Evolutionary conservation across 768 basidiomycete species (phyloP).

Genomic region (Pilatotrama ljubarskyi): DNA sequence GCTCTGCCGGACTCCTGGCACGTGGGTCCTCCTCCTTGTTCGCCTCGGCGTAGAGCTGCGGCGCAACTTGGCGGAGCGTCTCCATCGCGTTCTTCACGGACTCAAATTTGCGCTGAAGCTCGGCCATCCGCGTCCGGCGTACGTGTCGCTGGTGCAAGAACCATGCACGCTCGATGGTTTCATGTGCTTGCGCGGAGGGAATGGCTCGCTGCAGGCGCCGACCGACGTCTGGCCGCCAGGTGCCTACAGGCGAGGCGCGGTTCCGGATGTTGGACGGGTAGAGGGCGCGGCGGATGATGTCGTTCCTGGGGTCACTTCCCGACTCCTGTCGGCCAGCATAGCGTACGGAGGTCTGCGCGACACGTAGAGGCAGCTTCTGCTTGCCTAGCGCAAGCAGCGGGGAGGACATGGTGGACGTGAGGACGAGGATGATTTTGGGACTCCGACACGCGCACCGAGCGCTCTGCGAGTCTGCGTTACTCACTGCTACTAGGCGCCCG

Average conservation of each 20-base stretch:
- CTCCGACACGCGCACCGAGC: constrained; percentile 1
- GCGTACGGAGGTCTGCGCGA: constrained; percentile 39
- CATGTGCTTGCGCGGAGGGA: constrained; percentile 85
- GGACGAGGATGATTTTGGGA: constrained; percentile 10
- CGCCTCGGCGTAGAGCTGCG: constrained; percentile 63
- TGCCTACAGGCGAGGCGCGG: constrained; percentile 72
- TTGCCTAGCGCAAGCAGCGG: constrained; percentile 40
- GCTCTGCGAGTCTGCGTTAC: too few relatives aligned
- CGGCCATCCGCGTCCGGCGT: constrained; percentile 66
- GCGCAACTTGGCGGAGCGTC: constrained; percentile 61
- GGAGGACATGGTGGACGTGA: constrained; percentile 40
- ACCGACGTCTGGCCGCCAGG: constrained; percentile 81
- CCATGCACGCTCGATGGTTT: constrained; percentile 93
- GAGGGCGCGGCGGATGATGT: constrained; percentile 74
- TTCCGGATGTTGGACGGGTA: constrained; percentile 79
- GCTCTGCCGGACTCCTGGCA: constrained; percentile 54
- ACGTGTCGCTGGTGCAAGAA: constrained; percentile 74
- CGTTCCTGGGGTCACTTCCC: constrained; percentile 58
- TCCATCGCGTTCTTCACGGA: constrained; percentile 87
- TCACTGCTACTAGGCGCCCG: background rate
- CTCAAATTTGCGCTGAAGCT: constrained; percentile 74
- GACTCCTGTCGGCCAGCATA: constrained; percentile 42
- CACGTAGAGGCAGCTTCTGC: constrained; percentile 35
- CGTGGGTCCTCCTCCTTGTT: constrained; percentile 78
- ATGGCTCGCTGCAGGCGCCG: constrained; percentile 80